A percentile compares a stretch with the other conserved stretches of the same genome.
Evolutionary conservation across 495 filamentous ascomycete species (phyloP).

Genomic region (Rhypophila decipiens): DNA sequence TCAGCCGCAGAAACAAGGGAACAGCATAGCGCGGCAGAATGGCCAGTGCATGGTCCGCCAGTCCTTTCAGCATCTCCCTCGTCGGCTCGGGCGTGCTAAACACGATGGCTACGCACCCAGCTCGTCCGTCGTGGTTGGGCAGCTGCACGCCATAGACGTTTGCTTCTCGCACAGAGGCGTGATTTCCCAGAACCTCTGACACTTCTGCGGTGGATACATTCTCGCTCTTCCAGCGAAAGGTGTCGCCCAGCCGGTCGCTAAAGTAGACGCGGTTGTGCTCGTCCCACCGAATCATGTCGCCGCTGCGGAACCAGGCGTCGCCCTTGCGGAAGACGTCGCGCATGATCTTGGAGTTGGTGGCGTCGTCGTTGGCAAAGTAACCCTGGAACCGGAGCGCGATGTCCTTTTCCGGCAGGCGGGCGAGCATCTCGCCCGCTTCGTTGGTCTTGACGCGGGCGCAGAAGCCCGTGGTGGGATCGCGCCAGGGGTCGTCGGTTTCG

Average conservation of each 20-base stretch:
- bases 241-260: slow-evolving; percentile 85
- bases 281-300: slow-evolving; percentile 74
- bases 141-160: slow-evolving; percentile 85
- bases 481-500: slow-evolving; percentile 61
- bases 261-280: slow-evolving; percentile 73
- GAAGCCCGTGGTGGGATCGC: slow-evolving; percentile 66
- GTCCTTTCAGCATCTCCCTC: slow-evolving; percentile 39
- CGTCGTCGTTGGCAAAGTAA: slow-evolving; percentile 69
- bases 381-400: slow-evolving; percentile 68
- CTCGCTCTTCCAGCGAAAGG: slow-evolving; percentile 94
- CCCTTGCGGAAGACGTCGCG: slow-evolving; percentile 71
- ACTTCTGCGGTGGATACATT: slow-evolving; percentile 87
- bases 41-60: slow-evolving; percentile 52
- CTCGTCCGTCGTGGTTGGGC: slow-evolving; percentile 79
- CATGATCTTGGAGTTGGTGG: slow-evolving; percentile 72
- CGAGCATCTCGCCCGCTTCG: slow-evolving; percentile 74
- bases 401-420: slow-evolving; percentile 58
- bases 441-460: slow-evolving; percentile 55
- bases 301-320: slow-evolving; percentile 80
- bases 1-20: slow-evolving; percentile 69
- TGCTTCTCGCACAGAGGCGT: slow-evolving; percentile 65
- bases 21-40: slow-evolving; percentile 66
- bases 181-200: slow-evolving; percentile 58
- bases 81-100: slow-evolving; percentile 29
- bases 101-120: slow-evolving; percentile 70